phyloP scores from a whole-genome alignment of 805 yeast species.

The Ogataea dorogensis region DNA sequence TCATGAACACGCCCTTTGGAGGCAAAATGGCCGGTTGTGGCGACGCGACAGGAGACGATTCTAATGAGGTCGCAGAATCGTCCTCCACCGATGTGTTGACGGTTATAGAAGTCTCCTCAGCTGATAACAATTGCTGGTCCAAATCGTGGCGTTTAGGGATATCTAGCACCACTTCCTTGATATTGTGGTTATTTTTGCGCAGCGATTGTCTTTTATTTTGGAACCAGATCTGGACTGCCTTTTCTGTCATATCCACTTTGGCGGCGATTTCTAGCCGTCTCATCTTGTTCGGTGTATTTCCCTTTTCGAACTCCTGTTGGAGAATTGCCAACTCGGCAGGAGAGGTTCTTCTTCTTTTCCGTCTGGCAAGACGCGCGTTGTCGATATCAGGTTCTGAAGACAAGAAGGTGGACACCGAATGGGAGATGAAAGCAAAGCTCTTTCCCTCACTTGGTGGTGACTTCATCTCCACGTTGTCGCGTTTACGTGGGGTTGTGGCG shows the following conservation, averaged over 20 bases:
- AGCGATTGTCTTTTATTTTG: conserved; percentile 90
- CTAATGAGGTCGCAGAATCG: conserved; percentile 11
- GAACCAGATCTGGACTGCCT: conserved; percentile 98
- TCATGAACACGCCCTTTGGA: conserved; percentile 27
- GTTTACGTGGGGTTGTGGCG: conserved; percentile 9
- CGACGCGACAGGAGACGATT: conserved; percentile 17
- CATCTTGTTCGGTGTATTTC: conserved; percentile 77
- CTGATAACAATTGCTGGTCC: conserved; percentile 25
- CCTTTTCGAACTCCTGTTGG: conserved; percentile 72
- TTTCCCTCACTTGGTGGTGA: conserved; percentile 31
- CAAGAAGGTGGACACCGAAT: conserved; percentile 87
- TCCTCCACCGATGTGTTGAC: conserved; percentile 6
- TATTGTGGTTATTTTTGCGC: conserved; percentile 41
- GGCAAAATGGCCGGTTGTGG: conserved; percentile 18
- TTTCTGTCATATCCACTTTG: conserved; percentile 89
- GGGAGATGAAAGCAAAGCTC: conserved; percentile 85
- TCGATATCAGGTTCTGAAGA: conserved; percentile 80
- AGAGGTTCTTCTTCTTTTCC: conserved; percentile 93
- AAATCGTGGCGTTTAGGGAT: conserved; percentile 27
- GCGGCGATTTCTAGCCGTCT: conserved; percentile 77
- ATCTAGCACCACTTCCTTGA: conserved; percentile 33
- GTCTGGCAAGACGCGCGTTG: conserved; percentile 88
- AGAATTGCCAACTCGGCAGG: conserved; percentile 80
- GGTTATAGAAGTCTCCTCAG: conserved; percentile 15
- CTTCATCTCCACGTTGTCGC: conserved; percentile 10